A percentile compares a stretch with the other conserved stretches of the same genome.
Conservation (phyloP, 129 eudicot genomes). For the Cynara cardunculus region DNA sequence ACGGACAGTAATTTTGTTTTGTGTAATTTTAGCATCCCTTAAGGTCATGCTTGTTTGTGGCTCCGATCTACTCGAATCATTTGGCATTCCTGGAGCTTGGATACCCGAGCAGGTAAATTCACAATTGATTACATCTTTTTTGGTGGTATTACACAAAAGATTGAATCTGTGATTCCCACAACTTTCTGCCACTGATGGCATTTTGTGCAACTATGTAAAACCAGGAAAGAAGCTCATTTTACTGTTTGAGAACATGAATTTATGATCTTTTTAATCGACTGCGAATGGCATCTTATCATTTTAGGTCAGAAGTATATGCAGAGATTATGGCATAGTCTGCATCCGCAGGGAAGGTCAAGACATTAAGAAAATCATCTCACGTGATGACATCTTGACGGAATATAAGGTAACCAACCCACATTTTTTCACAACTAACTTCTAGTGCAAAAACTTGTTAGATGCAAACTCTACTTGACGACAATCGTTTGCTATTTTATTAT, state of each 20-base stretch:
- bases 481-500: background rate
- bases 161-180: background rate
- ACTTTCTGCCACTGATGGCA: background rate
- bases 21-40: constrained; percentile 36
- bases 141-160: background rate
- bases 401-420: constrained; percentile 41
- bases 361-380: constrained; percentile 55
- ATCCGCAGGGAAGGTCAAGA: constrained; percentile 87
- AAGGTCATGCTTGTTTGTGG: constrained; percentile 95
- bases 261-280: constrained; percentile 5
- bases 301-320: constrained; percentile 63
- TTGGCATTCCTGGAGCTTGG: constrained; percentile 79
- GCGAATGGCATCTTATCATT: background rate
- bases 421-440: background rate
- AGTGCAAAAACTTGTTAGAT: background rate
- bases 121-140: background rate
- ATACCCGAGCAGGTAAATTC: constrained; percentile 76
- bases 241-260: background rate
- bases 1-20: background rate
- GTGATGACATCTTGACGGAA: constrained; percentile 51
- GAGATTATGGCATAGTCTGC: constrained; percentile 89
- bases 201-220: background rate
- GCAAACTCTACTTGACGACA: background rate
- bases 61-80: constrained; percentile 84
- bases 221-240: background rate